Conservation (phyloP, 1,284 basidiomycete species). For the Microbotryomycetes sp. region DNA sequence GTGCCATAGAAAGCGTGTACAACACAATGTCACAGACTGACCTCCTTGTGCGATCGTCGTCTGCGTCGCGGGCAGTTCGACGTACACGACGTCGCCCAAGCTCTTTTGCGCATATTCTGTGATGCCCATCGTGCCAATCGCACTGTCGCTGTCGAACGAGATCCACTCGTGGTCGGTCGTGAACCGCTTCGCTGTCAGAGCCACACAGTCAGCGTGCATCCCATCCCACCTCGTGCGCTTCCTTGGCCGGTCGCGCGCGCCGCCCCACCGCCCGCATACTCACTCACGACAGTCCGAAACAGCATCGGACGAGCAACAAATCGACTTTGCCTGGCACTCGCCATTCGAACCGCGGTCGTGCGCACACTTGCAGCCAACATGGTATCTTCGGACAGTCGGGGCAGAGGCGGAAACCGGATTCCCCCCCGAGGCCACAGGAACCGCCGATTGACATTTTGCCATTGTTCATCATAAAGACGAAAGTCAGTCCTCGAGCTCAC, state of each 20-base stretch:
- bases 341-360: too few species aligned
- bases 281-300: conserved; percentile 25
- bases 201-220: neutral
- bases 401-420: too few species aligned
- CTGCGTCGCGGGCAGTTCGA: conserved; percentile 76
- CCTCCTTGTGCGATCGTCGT: conserved; percentile 67
- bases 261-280: neutral
- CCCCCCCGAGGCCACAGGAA: too few species aligned
- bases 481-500: too few species aligned
- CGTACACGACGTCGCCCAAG: conserved; percentile 95
- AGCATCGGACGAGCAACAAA: neutral
- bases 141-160: conserved; percentile 67
- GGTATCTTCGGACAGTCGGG: too few species aligned
- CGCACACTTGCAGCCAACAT: too few species aligned
- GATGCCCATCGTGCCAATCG: conserved; percentile 77
- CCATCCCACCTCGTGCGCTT: neutral
- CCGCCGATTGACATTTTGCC: too few species aligned
- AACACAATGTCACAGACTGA: too few species aligned
- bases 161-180: conserved; percentile 89
- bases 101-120: conserved; percentile 89
- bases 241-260: neutral
- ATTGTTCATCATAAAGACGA: too few species aligned
- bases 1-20: too few species aligned
- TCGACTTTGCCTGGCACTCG: too few species aligned
- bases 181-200: conserved; percentile 63